Evolutionary conservation across 176 grass and related monocot species (phyloP), one percentile per base, ranked within the genome.

Genomic region (Rhynchospora tenuis): DNA sequence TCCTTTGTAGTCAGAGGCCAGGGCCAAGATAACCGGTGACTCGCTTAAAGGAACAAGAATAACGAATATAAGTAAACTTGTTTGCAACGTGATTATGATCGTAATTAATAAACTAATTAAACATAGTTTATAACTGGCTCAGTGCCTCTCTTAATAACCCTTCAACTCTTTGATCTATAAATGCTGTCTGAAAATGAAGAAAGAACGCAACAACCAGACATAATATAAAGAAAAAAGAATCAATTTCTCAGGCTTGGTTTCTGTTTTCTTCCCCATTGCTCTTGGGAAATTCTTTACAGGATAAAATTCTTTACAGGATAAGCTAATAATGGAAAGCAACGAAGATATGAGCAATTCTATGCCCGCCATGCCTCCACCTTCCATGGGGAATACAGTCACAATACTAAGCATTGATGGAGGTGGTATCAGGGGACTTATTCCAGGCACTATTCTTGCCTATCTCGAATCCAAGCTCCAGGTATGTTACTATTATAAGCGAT

Each of bases 381-480:
- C 77, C 15, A 90, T 88, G 88, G 86, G 71, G 3, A 76, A 87
- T 80, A 65, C 89, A 46, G 14, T 90, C 65, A 92, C 88, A 2
- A 81, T 95, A 14, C 93, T 95, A 23, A 95, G 90, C 86, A 90
- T 95, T 42, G 93, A 95, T 11, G 90, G 93, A 3, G 93, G 93
- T 1, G 90, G 93, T 6, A 17, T 95, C 17, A 87, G 93, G 24
- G 93, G 93, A 9, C 91, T 95, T 86, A 95, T 95, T 43, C 93
- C 93, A 3, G 93, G 86, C 63, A 87, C 79, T 51, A 78, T 92
- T 81, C 84, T 92, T 4, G 69, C 73, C 8, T 95, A 85, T 84
- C 92, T 95, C 5, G 90, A 92, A 73, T 60, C 81, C 62, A 79
- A 95, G 75, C 73, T 95, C 14, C 90, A 92, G 82, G 93, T 90